A percentile compares a stretch with the other conserved stretches of the same genome.
phyloP scores from a whole-genome alignment of 305 asterid genomes.

The Fraxinus floribunda region DNA sequence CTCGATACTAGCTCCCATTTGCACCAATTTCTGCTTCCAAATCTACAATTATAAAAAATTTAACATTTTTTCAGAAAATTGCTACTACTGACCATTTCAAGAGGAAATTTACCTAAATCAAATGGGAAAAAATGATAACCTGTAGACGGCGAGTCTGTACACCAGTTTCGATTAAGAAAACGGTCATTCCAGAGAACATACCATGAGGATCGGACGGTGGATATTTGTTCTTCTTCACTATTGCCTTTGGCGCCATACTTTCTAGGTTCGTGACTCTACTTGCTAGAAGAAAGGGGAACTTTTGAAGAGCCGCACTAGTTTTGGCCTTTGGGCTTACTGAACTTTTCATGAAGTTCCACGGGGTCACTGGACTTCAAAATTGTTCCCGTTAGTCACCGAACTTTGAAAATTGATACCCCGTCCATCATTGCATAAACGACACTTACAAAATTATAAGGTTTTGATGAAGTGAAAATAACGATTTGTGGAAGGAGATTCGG shows the following conservation, averaged over 20 bases:
- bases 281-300: not conserved
- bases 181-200: constrained; percentile 70
- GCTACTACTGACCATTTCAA: not conserved
- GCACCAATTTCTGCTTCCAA: constrained; percentile 81
- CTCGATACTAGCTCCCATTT: constrained; percentile 75
- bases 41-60: constrained; percentile 41
- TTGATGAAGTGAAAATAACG: not conserved
- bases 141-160: constrained; percentile 72
- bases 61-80: not conserved
- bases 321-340: not conserved
- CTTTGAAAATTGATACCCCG: not conserved
- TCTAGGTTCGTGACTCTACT: not conserved
- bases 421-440: not conserved
- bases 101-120: not conserved
- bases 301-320: not conserved
- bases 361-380: not conserved
- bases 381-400: not conserved
- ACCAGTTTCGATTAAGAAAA: constrained; percentile 49
- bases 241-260: constrained; percentile 75
- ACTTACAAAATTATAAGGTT: not conserved
- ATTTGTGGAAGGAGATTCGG: not conserved
- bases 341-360: not conserved
- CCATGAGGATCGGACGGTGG: constrained; percentile 69
- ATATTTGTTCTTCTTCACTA: constrained; percentile 38
- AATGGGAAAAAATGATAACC: constrained; percentile 35